Evolutionary conservation across 441 rosid genomes (phyloP).

Genomic region (Mallotus repandus): DNA sequence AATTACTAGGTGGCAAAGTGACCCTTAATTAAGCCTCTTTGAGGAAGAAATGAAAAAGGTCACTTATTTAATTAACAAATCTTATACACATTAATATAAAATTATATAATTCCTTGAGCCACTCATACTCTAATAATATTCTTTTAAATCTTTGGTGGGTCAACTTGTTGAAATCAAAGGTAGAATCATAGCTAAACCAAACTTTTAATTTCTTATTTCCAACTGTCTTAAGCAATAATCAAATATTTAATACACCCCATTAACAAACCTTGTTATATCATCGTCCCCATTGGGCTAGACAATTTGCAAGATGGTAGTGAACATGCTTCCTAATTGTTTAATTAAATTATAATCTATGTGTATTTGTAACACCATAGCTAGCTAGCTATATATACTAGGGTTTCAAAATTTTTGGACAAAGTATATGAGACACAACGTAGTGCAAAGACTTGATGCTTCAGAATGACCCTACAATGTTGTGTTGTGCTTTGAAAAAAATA

Average conservation of each 20-base stretch:
- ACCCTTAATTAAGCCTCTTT: no score
- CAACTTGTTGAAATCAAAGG: conserved; percentile 24
- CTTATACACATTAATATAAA: conserved; percentile 17
- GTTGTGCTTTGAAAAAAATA: conserved; percentile 34
- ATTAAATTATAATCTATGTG: background rate
- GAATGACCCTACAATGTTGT: conserved; percentile 41
- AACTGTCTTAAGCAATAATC: conserved; percentile 22
- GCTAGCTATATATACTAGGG: conserved; percentile 3
- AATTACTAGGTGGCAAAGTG: conserved; percentile 5
- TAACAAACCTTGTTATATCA: conserved; percentile 23
- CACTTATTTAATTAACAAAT: background rate
- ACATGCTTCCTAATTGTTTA: conserved; percentile 31
- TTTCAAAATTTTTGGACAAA: conserved; percentile 2
- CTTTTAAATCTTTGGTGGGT: conserved; percentile 25
- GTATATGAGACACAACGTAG: conserved; percentile 32
- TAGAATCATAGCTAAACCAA: background rate
- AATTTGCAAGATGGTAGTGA: conserved; percentile 28
- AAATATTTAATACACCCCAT: conserved; percentile 23
- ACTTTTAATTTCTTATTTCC: conserved; percentile 13
- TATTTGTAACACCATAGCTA: background rate
- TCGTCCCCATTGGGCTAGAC: conserved; percentile 37
- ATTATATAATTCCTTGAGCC: conserved; percentile 66
- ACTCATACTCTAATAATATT: conserved; percentile 35
- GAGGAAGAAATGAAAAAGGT: background rate
- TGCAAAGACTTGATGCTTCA: conserved; percentile 38